These are phyloP conservation scores for Coelastrella sp. DNA, from an alignment of 139 green algal genomes.

Conservation along the genomic window DNA sequence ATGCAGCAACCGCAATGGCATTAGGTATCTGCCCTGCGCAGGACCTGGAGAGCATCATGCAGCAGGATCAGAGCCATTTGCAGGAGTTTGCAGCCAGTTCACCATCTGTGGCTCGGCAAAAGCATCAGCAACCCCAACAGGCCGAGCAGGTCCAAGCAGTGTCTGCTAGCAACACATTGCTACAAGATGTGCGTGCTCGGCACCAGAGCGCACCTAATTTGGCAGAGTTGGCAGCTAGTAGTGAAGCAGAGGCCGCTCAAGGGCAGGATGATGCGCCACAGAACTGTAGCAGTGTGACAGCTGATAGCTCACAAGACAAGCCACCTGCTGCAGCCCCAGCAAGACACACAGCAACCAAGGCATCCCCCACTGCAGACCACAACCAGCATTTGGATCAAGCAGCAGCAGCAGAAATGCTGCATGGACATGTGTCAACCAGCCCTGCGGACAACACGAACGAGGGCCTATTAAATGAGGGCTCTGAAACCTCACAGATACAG, in stretches of 20 bases:
- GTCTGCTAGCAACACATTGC: too few species aligned
- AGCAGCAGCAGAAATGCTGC: background rate
- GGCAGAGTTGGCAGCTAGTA: background rate
- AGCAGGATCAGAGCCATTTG: background rate
- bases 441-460: too few species aligned
- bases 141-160: background rate
- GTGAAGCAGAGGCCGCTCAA: too few species aligned
- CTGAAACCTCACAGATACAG: background rate
- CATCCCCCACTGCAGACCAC: background rate
- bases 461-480: too few species aligned
- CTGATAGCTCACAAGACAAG: background rate
- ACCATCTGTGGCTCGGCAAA: background rate
- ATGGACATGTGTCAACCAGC: too few species aligned
- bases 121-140: conserved; percentile 18
- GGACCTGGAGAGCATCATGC: background rate
- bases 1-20: background rate
- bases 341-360: background rate
- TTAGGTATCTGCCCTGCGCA: background rate
- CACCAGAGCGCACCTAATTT: conserved; percentile 26
- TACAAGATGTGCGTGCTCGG: background rate
- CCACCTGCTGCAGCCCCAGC: background rate
- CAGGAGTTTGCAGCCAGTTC: background rate
- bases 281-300: background rate
- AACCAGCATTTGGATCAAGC: too few species aligned
- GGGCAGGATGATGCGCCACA: too few species aligned